Conservation (phyloP, 2,329 filamentous ascomycete species). For the Neofusicoccum ribis region DNA sequence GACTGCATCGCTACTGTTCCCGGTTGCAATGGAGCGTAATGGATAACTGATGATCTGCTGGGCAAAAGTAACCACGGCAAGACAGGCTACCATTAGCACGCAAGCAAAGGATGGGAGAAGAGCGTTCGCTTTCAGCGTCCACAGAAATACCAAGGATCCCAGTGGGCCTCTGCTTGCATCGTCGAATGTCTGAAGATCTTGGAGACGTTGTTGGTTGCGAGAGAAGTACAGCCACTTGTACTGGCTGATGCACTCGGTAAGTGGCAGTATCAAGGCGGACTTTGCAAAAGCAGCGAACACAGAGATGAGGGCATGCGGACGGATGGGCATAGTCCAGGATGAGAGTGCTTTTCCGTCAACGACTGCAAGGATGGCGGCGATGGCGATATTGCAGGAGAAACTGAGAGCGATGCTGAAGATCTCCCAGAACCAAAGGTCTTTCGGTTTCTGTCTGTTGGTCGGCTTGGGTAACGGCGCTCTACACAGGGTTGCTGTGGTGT, state of each 20-base stretch:
- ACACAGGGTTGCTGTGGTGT: too few species aligned
- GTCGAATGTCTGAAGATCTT: slow-evolving; percentile 31
- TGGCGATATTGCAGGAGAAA: background rate
- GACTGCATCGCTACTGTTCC: background rate
- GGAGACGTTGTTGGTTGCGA: slow-evolving; percentile 21
- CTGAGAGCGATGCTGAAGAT: background rate
- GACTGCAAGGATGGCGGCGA: slow-evolving; percentile 15
- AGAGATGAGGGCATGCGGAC: slow-evolving; percentile 35
- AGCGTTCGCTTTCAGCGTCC: background rate
- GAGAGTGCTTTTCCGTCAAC: slow-evolving; percentile 18
- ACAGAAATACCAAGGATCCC: background rate
- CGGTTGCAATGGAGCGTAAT: background rate
- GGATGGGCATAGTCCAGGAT: slow-evolving; percentile 22
- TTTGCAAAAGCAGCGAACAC: slow-evolving; percentile 36
- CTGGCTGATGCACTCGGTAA: slow-evolving; percentile 36
- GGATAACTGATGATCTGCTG: background rate
- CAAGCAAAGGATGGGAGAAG: background rate
- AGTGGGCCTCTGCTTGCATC: slow-evolving; percentile 28
- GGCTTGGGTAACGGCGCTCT: too few species aligned
- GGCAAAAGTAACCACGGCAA: background rate
- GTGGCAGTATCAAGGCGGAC: slow-evolving; percentile 31
- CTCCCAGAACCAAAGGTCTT: background rate
- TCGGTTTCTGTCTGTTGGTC: too few species aligned
- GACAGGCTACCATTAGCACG: background rate
- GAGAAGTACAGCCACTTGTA: slow-evolving; percentile 38